Base-by-base conservation (phyloP, 1,284 basidiomycete genomes). In the Mrakiaceae sp. region DNA sequence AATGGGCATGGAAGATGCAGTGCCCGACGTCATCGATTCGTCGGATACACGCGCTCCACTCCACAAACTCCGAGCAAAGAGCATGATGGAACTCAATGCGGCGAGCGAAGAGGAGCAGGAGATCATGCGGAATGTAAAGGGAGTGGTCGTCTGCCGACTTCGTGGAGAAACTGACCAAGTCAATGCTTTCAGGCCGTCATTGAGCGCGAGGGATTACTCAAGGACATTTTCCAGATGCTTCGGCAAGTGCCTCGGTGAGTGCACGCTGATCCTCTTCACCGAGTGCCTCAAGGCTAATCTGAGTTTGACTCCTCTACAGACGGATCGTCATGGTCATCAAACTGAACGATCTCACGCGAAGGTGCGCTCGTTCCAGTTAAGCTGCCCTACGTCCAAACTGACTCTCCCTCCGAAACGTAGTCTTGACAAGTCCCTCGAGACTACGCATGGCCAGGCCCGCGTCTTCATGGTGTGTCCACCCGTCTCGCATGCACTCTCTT, bases 281-380 rank as follows among this genome's bases (percentile, higher is more conserved):
- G 27, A 27, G 27, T 27, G 27, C 27, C 27, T 27, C 27, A 27
- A 27, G 27, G 27, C 27, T 27, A 27, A 27, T 27, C 27, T 27
- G 27, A 27, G 12, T 5, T 27, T 42, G 3, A 3, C 48, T 49
- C 48, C 9, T 47, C n/a, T 47, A n/a, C 3, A 64, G 70, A 49
- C 52, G 73, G 55, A 66, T 93, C n/a, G 74, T 93, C 60, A 93
- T 93, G 89, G 84, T 93, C 42, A 76, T 92, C 67, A 92, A 92
- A 74, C 72, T 89, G 68, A 90, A 89, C 71, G 90, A 93, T 73
- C 75, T 93, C 69, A 88, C 88, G n/a, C 54, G 64, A 46, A 63
- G 60, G 60, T 61, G n/a, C 43, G 51, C 56, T 58, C 43, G 39
- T 9, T 58, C 2, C 14, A 8, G 8, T n/a, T 9, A n/a, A n/a